phyloP scores from a whole-genome alignment of 1,284 basidiomycete species.

The Cyathus pygmaeus region DNA sequence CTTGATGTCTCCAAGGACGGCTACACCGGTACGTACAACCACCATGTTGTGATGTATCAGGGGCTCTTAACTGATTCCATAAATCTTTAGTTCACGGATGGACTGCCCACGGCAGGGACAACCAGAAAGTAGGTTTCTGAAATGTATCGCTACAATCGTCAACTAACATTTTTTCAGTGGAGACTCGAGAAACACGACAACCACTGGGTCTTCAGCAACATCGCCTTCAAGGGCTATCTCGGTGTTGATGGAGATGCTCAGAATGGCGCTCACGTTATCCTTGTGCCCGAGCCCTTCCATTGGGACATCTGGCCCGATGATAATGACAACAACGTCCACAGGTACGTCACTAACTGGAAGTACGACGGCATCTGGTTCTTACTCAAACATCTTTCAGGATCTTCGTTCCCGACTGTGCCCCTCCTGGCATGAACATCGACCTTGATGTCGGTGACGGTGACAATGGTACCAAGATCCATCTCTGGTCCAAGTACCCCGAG shows the following conservation, averaged over 20 bases:
- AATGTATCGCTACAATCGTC: background rate
- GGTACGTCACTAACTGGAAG: constrained; percentile 10
- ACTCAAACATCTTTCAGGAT: background rate
- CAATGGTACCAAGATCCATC: constrained; percentile 26
- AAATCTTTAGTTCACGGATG: background rate
- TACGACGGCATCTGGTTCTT: background rate
- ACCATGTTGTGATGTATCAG: background rate
- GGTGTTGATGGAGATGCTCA: constrained; percentile 9
- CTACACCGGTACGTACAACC: background rate
- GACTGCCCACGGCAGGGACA: background rate
- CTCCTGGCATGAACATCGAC: background rate
- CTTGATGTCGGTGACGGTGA: background rate
- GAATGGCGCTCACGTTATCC: constrained; percentile 15
- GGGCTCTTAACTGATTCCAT: background rate
- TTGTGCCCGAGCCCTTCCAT: constrained; percentile 10
- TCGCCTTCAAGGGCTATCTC: constrained; percentile 20
- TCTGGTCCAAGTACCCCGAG: constrained; percentile 25
- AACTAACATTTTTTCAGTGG: constrained; percentile 22
- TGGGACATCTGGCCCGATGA: constrained; percentile 31
- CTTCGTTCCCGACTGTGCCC: background rate
- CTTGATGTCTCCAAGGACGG: constrained; percentile 33
- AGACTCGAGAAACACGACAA: constrained; percentile 8
- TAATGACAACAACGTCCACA: constrained; percentile 10
- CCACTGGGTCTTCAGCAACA: constrained; percentile 28
- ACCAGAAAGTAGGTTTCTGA: background rate